A percentile compares a stretch with the other conserved stretches of the same genome.
Conservation (phyloP, 192 early-diverging fungal genomes). For the Funneliformis geosporum region DNA sequence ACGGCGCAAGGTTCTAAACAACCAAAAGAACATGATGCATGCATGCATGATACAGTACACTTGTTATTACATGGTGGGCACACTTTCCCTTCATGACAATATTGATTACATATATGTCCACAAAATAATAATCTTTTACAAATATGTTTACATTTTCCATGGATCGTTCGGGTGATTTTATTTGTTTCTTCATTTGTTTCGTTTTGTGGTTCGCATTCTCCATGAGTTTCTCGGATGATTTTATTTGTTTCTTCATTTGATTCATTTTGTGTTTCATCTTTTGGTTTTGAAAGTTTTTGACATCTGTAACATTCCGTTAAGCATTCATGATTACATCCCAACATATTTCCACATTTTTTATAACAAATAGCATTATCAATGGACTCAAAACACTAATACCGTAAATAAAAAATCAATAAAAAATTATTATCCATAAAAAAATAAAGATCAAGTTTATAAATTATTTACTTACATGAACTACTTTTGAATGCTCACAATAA, state of each 20-base stretch:
- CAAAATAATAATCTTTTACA: conserved; percentile 32
- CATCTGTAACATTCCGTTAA: conserved; percentile 44
- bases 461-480: conserved; percentile 17
- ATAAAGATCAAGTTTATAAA: neutral
- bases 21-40: conserved; percentile 38
- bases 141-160: conserved; percentile 30
- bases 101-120: conserved; percentile 34
- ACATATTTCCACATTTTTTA: conserved; percentile 31
- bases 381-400: conserved; percentile 31
- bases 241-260: too few species aligned
- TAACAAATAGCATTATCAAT: conserved; percentile 28
- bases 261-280: neutral
- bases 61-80: conserved; percentile 44
- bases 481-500: conserved; percentile 43
- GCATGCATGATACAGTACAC: conserved; percentile 46
- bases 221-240: too few species aligned
- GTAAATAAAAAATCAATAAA: neutral
- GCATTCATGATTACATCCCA: conserved; percentile 48
- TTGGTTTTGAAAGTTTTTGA: conserved; percentile 4
- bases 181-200: too few species aligned
- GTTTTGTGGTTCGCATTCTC: neutral
- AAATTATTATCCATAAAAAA: neutral
- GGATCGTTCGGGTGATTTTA: neutral
- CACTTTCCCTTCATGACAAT: conserved; percentile 3
- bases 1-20: conserved; percentile 48